These are phyloP conservation scores for Nevesoporus exiguus DNA, from an alignment of 768 basidiomycete species.

Conservation along the genomic window DNA sequence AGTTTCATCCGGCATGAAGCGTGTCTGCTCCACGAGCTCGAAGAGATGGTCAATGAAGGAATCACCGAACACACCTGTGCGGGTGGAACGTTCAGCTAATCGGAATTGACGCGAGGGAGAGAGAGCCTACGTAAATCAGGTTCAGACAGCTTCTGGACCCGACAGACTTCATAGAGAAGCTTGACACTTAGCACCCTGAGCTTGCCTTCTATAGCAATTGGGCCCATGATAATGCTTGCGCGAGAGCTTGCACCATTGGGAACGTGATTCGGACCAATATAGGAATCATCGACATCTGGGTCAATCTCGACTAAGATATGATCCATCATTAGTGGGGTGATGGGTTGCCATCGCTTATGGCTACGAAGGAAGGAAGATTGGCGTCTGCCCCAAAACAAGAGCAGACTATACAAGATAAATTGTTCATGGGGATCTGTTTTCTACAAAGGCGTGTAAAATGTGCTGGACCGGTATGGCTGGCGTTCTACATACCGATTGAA, in stretches of 20 bases:
- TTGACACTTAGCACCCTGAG: constrained; percentile 67
- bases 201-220: constrained; percentile 80
- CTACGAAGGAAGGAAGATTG: constrained; percentile 70
- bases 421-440: constrained; percentile 84
- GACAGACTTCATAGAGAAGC: constrained; percentile 88
- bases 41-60: constrained; percentile 85
- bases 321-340: constrained; percentile 82
- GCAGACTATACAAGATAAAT: constrained; percentile 72
- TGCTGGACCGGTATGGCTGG: background rate
- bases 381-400: constrained; percentile 73
- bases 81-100: constrained; percentile 4
- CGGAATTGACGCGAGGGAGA: background rate
- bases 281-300: constrained; percentile 62
- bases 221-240: constrained; percentile 39
- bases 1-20: constrained; percentile 82
- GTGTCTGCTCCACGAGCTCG: constrained; percentile 90
- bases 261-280: constrained; percentile 39
- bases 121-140: constrained; percentile 70
- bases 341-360: constrained; percentile 77
- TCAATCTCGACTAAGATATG: constrained; percentile 81
- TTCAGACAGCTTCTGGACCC: constrained; percentile 78
- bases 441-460: constrained; percentile 35
- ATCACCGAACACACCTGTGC: constrained; percentile 73
- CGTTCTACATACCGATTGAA: constrained; percentile 50
- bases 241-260: constrained; percentile 27